Evolutionary conservation across 345 rosid species (phyloP).

Genomic region (Cochlearia excelsa): DNA sequence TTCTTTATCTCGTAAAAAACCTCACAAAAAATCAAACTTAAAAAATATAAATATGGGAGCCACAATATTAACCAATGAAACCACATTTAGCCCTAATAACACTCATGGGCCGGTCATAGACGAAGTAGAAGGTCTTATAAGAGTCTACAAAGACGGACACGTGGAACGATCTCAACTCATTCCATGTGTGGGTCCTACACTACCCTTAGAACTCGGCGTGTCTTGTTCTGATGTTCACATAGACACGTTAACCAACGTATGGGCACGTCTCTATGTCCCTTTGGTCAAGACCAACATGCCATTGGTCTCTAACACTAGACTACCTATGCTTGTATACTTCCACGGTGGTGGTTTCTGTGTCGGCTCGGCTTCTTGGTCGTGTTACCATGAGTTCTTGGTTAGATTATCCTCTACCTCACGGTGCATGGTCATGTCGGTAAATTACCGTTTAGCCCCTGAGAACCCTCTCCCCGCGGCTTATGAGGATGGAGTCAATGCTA

Average conservation of each 20-base stretch:
- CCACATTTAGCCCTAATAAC: constrained; percentile 28
- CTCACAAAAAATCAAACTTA: constrained; percentile 4
- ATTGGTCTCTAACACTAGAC: constrained; percentile 37
- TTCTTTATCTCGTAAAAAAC: constrained; percentile 21
- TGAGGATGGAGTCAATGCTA: constrained; percentile 54
- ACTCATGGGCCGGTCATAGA: constrained; percentile 45
- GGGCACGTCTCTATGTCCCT: constrained; percentile 73
- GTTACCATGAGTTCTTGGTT: constrained; percentile 58
- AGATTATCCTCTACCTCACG: constrained; percentile 40
- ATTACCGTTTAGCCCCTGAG: constrained; percentile 64
- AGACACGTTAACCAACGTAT: constrained; percentile 48
- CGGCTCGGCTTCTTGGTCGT: constrained; percentile 61
- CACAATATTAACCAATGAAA: constrained; percentile 23
- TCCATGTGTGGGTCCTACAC: constrained; percentile 43
- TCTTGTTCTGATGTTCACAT: constrained; percentile 50
- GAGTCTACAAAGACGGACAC: constrained; percentile 60
- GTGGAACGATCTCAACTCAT: constrained; percentile 56
- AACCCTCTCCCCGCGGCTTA: constrained; percentile 60
- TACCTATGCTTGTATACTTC: constrained; percentile 59
- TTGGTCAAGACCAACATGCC: constrained; percentile 6
- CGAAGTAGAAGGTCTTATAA: constrained; percentile 64
- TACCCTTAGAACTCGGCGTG: constrained; percentile 47
- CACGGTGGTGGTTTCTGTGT: constrained; percentile 71
- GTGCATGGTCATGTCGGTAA: constrained; percentile 49
- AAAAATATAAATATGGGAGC: constrained; percentile 28